phyloP scores from a whole-genome alignment of 2,329 filamentous ascomycete genomes.

The Aphanocladium album region DNA sequence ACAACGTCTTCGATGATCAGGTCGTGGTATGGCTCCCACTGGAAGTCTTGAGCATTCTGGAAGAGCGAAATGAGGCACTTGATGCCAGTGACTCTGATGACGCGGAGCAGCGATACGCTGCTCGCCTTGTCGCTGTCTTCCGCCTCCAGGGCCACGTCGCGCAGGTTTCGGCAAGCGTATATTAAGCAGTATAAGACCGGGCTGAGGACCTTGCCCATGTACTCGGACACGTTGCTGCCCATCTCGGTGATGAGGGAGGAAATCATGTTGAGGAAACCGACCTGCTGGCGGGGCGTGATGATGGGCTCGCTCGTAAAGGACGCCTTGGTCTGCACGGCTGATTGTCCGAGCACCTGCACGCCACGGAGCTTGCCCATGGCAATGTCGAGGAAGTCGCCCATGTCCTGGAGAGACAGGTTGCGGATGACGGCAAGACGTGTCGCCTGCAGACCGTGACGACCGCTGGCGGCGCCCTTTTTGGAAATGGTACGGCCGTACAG shows the following conservation, averaged over 20 bases:
- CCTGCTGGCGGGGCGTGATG: slow-evolving; percentile 69
- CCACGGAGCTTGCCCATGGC: slow-evolving; percentile 66
- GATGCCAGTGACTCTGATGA: slow-evolving; percentile 65
- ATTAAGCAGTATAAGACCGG: slow-evolving; percentile 78
- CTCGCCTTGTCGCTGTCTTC: slow-evolving; percentile 38
- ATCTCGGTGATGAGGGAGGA: slow-evolving; percentile 81
- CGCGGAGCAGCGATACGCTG: slow-evolving; percentile 56
- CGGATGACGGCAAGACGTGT: slow-evolving; percentile 77
- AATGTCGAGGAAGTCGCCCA: slow-evolving; percentile 78
- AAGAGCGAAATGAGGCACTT: slow-evolving; percentile 81
- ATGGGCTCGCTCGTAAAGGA: slow-evolving; percentile 54
- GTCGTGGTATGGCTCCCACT: slow-evolving; percentile 68
- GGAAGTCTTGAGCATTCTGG: slow-evolving; percentile 61
- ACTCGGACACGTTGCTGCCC: slow-evolving; percentile 65
- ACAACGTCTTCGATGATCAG: slow-evolving; percentile 71
- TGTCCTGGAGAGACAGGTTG: slow-evolving; percentile 67
- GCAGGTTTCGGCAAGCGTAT: slow-evolving; percentile 58
- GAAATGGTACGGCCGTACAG: slow-evolving; percentile 87
- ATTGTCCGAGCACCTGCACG: slow-evolving; percentile 52
- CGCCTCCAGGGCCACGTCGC: slow-evolving; percentile 31
- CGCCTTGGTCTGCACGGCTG: slow-evolving; percentile 41
- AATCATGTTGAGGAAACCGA: slow-evolving; percentile 89
- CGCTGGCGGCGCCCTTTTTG: slow-evolving; percentile 69
- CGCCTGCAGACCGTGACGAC: slow-evolving; percentile 74
- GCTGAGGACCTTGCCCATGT: slow-evolving; percentile 64